A percentile compares a stretch with the other conserved stretches of the same genome.
These are phyloP conservation scores for Lactarius pseudohatsudake DNA, from an alignment of 768 basidiomycete species.

Conservation along the genomic window DNA sequence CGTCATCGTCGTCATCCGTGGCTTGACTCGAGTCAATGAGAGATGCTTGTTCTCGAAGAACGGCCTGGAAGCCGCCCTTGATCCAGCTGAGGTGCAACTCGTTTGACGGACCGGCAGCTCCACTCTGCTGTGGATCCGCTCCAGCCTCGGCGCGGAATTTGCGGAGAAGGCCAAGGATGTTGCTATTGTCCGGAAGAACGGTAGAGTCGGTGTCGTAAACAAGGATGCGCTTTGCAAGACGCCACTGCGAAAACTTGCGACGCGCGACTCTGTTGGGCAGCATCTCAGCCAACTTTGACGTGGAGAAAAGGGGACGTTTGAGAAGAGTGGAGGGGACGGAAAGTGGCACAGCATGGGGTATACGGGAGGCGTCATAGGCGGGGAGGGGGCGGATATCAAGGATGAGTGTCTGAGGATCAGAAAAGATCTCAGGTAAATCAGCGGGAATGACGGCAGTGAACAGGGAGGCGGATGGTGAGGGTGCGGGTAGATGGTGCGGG, in stretches of 20 bases:
- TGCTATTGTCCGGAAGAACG: slow-evolving; percentile 58
- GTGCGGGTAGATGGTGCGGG: slow-evolving; percentile 17
- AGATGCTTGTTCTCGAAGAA: slow-evolving; percentile 54
- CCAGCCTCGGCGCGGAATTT: slow-evolving; percentile 69
- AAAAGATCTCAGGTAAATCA: slow-evolving; percentile 36
- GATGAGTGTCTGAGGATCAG: slow-evolving; percentile 52
- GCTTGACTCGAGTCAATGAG: slow-evolving; percentile 52
- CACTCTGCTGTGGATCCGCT: slow-evolving; percentile 24
- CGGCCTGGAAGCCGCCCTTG: slow-evolving; percentile 76
- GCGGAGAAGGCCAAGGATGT: slow-evolving; percentile 69
- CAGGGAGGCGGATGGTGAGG: slow-evolving; percentile 21
- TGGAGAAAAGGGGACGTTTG: slow-evolving; percentile 83
- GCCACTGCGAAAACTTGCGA: slow-evolving; percentile 60
- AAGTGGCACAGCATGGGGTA: slow-evolving; percentile 74
- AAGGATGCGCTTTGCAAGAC: slow-evolving; percentile 59
- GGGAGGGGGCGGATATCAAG: slow-evolving; percentile 89
- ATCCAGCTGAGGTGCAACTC: slow-evolving; percentile 68
- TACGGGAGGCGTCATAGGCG: slow-evolving; percentile 61
- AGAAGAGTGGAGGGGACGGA: slow-evolving; percentile 93
- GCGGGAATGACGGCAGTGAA: slow-evolving; percentile 34
- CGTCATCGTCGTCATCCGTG: slow-evolving; percentile 46
- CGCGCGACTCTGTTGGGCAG: slow-evolving; percentile 63
- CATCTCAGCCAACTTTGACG: slow-evolving; percentile 76
- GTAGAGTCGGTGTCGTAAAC: slow-evolving; percentile 84
- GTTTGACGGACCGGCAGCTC: neutral